phyloP scores from a whole-genome alignment of 176 grass and related monocot species.

The Alloteropsis semialata region DNA sequence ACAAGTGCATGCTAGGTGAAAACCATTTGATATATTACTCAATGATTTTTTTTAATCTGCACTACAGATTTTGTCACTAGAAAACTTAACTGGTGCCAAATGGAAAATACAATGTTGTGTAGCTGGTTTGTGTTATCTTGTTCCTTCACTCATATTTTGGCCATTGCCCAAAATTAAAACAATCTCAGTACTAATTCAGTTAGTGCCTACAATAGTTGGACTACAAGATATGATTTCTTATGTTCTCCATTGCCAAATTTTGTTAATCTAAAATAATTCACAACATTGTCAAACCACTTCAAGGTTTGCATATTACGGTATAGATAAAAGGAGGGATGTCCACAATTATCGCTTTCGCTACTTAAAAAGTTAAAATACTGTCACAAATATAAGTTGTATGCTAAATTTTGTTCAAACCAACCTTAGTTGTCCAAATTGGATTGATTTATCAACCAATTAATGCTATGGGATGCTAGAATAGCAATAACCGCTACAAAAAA shows the following conservation, averaged over 20 bases:
- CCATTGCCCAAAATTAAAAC: not conserved
- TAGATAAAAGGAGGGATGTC: not conserved
- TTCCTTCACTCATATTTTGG: not conserved
- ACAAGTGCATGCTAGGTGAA: not conserved
- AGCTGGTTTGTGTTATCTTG: not conserved
- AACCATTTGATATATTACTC: not conserved
- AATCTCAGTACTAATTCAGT: not conserved
- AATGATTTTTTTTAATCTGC: not conserved
- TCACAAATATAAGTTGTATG: not conserved
- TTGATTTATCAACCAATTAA: not conserved
- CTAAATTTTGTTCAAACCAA: not conserved
- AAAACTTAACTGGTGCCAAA: not conserved
- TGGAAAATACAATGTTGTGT: not conserved
- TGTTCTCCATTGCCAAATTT: not conserved
- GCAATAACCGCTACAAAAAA: not conserved
- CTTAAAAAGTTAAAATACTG: not conserved
- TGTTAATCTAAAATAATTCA: not conserved
- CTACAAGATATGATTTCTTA: not conserved
- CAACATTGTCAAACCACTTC: not conserved
- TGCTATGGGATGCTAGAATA: not conserved
- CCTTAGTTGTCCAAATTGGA: not conserved
- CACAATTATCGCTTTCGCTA: not conserved
- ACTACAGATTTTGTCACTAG: not conserved
- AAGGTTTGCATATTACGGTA: not conserved
- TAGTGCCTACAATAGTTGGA: no score